Evolutionary conservation across 2,329 filamentous ascomycete species (phyloP), one percentile per base, ranked within the genome.

Genomic region (Cladophialophora carrionii): DNA sequence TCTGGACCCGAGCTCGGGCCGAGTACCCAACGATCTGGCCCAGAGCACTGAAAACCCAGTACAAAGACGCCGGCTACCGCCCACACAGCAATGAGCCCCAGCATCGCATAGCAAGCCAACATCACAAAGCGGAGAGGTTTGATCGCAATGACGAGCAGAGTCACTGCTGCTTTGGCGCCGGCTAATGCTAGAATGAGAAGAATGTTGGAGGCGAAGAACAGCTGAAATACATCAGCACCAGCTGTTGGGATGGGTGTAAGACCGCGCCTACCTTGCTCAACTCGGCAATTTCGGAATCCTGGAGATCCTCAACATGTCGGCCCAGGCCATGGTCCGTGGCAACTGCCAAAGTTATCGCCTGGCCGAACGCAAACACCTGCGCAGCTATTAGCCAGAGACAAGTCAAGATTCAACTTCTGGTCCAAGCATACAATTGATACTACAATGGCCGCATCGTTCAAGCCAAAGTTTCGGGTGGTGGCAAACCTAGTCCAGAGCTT

Each of bases 121-220:
- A 71, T 61, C n/a, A 73, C 57, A n/a, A 34, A 34, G 32, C 61
- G 59, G 17, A 70, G 57, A 4, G 71, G 72, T 22, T 71, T 72
- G 61, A 73, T 73, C 8, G 67, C 65, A 55, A 73, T 72, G 32
- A 73, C 55, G 20, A 73, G 63, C 29, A 70, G 43, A 49, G 70
- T 68, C 48, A 73, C 66, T 2, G 72, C 68, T 26, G 67, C 66
- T 66, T 73, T 73, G 29, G 72, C 62, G 34, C 64, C 62, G 46
- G 71, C 70, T 8, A 71, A 17, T 4, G 66, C 61, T 7, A 63
- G 14, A 32, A 72, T 53, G 7, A 66, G 60, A 4, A 73, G 67
- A 46, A 73, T 70, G 53, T 73, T 71, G 57, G 71, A 64, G 14
- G 71, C 62, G 56, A 71, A 73, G 10, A 69, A 62, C 48, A 57